phyloP scores from a whole-genome alignment of 179 eudicot species.

The Beta macrorhiza region DNA sequence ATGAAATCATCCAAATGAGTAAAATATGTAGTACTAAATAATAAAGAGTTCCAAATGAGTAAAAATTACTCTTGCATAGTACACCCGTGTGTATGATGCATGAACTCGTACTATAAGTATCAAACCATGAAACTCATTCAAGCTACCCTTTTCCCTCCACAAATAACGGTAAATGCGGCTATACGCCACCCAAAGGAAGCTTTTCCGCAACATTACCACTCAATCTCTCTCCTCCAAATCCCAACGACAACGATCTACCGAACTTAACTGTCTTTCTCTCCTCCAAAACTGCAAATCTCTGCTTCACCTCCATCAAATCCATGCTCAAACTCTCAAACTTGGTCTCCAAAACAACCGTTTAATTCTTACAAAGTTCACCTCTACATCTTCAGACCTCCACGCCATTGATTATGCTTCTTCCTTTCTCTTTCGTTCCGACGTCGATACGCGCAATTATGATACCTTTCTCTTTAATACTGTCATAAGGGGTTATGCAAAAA shows the following conservation, averaged over 20 bases:
- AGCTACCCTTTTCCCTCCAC: background rate
- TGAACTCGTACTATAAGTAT: too few species aligned
- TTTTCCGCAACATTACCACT: slow-evolving; percentile 27
- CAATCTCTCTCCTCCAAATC: slow-evolving; percentile 41
- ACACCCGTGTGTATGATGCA: too few species aligned
- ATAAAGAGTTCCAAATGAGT: too few species aligned
- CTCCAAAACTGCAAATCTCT: slow-evolving; percentile 44
- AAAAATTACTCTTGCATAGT: too few species aligned
- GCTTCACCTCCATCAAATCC: slow-evolving; percentile 43
- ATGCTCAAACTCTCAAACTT: slow-evolving; percentile 42
- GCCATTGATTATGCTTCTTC: slow-evolving; percentile 42
- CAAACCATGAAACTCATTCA: too few species aligned
- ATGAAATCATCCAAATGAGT: too few species aligned
- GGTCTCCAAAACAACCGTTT: slow-evolving; percentile 52
- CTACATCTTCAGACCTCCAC: slow-evolving; percentile 40
- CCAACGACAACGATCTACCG: slow-evolving; percentile 25
- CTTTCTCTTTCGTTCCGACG: slow-evolving; percentile 36
- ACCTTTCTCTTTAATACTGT: slow-evolving; percentile 56
- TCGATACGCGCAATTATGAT: slow-evolving; percentile 39
- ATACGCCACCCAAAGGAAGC: background rate
- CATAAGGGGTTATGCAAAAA: slow-evolving; percentile 45
- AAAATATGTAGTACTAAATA: too few species aligned
- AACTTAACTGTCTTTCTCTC: slow-evolving; percentile 44
- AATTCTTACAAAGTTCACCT: slow-evolving; percentile 57
- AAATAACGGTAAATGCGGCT: slow-evolving; percentile 21